Percentiles rank a stretch among this genome's conserved stretches.
phyloP scores from a whole-genome alignment of 2,329 filamentous ascomycete species.

The Penicillium digitatum region DNA sequence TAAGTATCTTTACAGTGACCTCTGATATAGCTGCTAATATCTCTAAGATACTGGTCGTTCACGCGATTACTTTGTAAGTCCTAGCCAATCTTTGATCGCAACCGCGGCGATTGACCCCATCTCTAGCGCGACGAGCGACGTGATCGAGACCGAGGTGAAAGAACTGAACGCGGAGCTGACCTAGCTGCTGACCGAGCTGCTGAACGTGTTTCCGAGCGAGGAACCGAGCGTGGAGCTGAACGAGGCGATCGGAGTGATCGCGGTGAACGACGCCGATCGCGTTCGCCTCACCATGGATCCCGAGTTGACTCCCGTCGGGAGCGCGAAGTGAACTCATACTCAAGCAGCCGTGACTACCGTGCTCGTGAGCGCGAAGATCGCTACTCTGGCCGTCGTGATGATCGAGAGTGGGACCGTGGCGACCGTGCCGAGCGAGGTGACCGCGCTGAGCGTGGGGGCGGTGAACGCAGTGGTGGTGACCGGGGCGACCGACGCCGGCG shows the following conservation, averaged over 20 bases:
- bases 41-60: conserved; percentile 50
- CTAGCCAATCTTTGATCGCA: conserved; percentile 2
- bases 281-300: conserved; percentile 74
- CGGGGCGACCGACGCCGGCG: conserved; percentile 55
- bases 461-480: conserved; percentile 41
- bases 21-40: conserved; percentile 22
- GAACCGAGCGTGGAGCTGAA: conserved; percentile 43
- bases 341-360: conserved; percentile 85
- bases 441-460: conserved; percentile 11
- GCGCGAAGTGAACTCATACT: conserved; percentile 78
- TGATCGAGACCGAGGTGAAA: conserved; percentile 40
- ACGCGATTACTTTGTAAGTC: conserved; percentile 53
- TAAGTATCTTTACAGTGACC: conserved; percentile 38
- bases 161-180: conserved; percentile 41
- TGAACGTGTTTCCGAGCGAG: conserved; percentile 44
- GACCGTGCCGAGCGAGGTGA: conserved; percentile 18
- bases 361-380: conserved; percentile 91
- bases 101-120: conserved; percentile 19
- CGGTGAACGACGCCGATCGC: conserved; percentile 70
- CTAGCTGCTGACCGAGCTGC: conserved; percentile 48
- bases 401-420: conserved; percentile 63
- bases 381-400: conserved; percentile 69
- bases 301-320: conserved; percentile 63
- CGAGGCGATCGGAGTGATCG: conserved; percentile 42
- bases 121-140: conserved; percentile 47